Base-by-base conservation (phyloP, 805 yeast genomes). In the Candida insectorum region DNA sequence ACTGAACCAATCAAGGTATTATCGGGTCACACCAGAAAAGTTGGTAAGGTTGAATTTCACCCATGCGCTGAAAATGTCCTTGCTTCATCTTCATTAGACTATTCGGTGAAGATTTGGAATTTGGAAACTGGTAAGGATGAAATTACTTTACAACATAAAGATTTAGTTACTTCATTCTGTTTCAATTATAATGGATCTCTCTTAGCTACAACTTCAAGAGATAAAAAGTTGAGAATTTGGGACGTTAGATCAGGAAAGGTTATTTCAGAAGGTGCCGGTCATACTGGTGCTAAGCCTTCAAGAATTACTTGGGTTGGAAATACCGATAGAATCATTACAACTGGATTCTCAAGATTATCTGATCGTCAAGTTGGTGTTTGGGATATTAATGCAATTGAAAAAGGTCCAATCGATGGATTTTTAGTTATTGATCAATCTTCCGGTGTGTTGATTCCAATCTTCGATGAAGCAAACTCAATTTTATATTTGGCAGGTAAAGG, bases 331-430 rank as follows among this genome's bases (percentile, higher is more conserved):
- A 64, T 93, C 23, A 83, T 81, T 31, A 91, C 98, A 24, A 89
- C 98, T 6, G 99, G 99, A 1, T 93, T 93, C 58, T 86, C 95
- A 17, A 77, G 84, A 51, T 71, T 85, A 46, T 85, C 95, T 28
- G 97, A 93, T 54, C 86, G 99, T 56, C 97, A 93, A 63, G 69
- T 91, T 40, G 98, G 93, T 49, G 69, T 93, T 37, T 93, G 98
- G 98, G 88, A 93, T 49, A 71, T 88, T 14, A 68, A 72, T 21
- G 75, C 83, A 48, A 65, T 93, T 34, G 79, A 65, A 8, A 71
- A 71, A 30, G 97, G 97, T 21, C 88, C 96, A 28, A 75, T 93
- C 44, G 95, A 88, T 33, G 97, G 95, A 0, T 87, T 89, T 56
- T 72, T 82, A 51, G 77, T 81, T 25, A 73, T 93, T 30, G 98